Base-by-base conservation (phyloP, 1,139 yeast genomes). In the Candida tetrigidarum region DNA sequence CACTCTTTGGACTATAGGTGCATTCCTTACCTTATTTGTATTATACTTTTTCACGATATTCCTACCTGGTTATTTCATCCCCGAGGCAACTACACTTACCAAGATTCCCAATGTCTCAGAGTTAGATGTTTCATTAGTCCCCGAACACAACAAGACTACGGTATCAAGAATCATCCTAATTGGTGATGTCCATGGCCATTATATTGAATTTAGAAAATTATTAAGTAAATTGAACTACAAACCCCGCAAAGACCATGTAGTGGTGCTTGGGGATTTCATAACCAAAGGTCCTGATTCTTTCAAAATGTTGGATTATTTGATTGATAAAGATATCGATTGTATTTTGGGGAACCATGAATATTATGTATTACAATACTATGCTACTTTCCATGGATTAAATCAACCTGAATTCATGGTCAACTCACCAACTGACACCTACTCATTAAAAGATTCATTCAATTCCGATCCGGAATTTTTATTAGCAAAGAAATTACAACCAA, bases 121-220 rank as follows among this genome's bases (percentile, higher is more conserved):
- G 4, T 46, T 69, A 40, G 50, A 55, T 5, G 63, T 63, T 5
- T 43, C 50, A 4, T 59, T 72, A 47, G 18, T 26, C 25, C 39
- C 45, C 1, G 29, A 34, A 7, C 25, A 7, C 25, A 25, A 18
- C n/a, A 39, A 41, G 25, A 30, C 22, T 37, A n/a, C 33, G 35
- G 65, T 64, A 10, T 68, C 69, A 19, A 70, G 93, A 51, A 59
- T 86, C 26, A 73, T 92, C 12, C 60, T 91, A 45, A 74, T 92
- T 27, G 98, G 98, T 5, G 98, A 92, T 62, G 80, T 92, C 20
- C 98, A 92, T 63, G 98, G 97, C 2, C 84, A 85, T 56, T 80
- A 74, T 52, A 66, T 67, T 3, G 80, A 81, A 56, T 69, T 91
- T 47, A 59, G 62, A 46, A 65, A 71, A 40, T 68, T 92, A 39